A percentile compares a stretch with the other conserved stretches of the same genome.
phyloP scores from a whole-genome alignment of 108 stramenopile species.

The Bacterosira constricta region DNA sequence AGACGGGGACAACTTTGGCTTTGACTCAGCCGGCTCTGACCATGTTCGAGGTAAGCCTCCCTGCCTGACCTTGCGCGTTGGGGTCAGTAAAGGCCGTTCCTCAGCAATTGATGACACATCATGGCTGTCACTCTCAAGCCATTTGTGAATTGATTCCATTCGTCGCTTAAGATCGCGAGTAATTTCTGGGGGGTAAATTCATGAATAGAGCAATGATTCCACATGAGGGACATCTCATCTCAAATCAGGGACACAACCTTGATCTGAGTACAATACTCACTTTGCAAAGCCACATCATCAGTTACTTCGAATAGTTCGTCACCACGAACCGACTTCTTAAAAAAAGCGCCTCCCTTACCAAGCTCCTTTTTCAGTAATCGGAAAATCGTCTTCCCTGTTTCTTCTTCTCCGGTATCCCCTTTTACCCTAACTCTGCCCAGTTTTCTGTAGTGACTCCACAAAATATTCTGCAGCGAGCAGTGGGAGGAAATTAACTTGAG shows the following conservation, averaged over 20 bases:
- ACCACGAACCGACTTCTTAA: conserved; percentile 12
- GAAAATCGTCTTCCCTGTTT: neutral
- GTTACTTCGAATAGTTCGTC: conserved; percentile 10
- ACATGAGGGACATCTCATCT: neutral
- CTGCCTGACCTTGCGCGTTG: neutral
- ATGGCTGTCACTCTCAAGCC: neutral
- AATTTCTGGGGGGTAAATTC: neutral
- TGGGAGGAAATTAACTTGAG: neutral
- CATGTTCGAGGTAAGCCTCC: neutral
- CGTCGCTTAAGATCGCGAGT: conserved; percentile 8
- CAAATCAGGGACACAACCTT: neutral
- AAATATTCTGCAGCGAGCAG: conserved; percentile 9
- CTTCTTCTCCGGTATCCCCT: conserved; percentile 2
- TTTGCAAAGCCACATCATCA: neutral
- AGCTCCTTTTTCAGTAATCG: conserved; percentile 2
- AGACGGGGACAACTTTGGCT: conserved; percentile 3
- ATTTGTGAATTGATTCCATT: conserved; percentile 4
- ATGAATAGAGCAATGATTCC: no score
- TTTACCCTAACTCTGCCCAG: conserved; percentile 5
- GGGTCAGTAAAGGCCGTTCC: neutral
- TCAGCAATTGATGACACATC: neutral
- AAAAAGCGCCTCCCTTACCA: conserved; percentile 13
- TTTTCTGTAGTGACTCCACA: conserved; percentile 21
- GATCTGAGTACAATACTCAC: conserved; percentile 4
- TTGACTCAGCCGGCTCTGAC: neutral